Evolutionary conservation across 306 rosid genomes (phyloP), one percentile per base, ranked within the genome.

Genomic region (Coriaria nepalensis): DNA sequence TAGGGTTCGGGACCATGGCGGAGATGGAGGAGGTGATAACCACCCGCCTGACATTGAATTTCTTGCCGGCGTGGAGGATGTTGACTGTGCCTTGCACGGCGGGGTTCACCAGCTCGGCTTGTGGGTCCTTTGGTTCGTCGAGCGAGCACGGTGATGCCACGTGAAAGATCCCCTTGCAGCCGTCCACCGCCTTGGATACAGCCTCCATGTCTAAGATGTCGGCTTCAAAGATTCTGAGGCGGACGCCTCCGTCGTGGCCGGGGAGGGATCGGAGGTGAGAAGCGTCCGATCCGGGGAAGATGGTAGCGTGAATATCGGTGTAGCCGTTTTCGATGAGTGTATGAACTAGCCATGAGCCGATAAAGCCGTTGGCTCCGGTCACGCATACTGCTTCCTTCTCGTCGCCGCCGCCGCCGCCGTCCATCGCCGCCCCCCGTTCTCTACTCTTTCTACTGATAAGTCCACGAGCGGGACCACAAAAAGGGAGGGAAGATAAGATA

Each of bases 361-460:
- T 83, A 83, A 83, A 88, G 5, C 96, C 96, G 53, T 80, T 83
- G 13, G 81, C 96, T 41, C 94, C 94, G 37, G 93, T 83, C 2
- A 83, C 86, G 68, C 94, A 87, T 2, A 87, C 86, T 0, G 67
- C 50, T 11, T 69, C 68, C 50, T 37, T 32, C 12, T 6, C 43
- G 43, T 20, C 8, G 42, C 52, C 62, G 46, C 46, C 7, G 39
- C 9, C 6, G 49, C n/a, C 4, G 3, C 10, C 47, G 10, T 13
- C 2, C 3, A 8, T n/a, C n/a, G n/a, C n/a, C n/a, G n/a, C n/a
- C n/a, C n/a, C n/a, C n/a, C n/a, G n/a, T n/a, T n/a, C n/a, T n/a
- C n/a, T n/a, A n/a, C n/a, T n/a, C n/a, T n/a, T n/a, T n/a, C n/a
- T n/a, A n/a, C n/a, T n/a, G n/a, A n/a, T n/a, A n/a, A n/a, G n/a